Percentiles rank a stretch among this genome's conserved stretches.
phyloP scores from a whole-genome alignment of 345 rosid genomes.

The Melaleuca alternifolia region DNA sequence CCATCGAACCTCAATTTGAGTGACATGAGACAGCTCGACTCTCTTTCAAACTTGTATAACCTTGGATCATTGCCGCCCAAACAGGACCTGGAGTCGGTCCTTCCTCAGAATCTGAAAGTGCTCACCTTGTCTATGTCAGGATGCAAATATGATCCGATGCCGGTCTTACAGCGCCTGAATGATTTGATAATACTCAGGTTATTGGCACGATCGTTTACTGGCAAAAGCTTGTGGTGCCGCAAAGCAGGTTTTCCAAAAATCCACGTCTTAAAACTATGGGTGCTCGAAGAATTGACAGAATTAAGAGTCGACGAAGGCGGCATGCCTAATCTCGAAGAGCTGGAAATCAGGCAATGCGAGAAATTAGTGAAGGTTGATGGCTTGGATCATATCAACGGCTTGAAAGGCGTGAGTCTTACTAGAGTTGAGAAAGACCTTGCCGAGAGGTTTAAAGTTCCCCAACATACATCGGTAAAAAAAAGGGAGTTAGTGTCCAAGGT shows the following conservation, averaged over 20 bases:
- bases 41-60: slow-evolving; percentile 19
- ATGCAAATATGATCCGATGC: slow-evolving; percentile 7
- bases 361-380: background rate
- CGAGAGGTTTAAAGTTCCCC: background rate
- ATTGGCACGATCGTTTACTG: slow-evolving; percentile 8
- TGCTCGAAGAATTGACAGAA: slow-evolving; percentile 5
- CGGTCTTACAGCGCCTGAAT: background rate
- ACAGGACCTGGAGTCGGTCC: background rate
- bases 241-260: slow-evolving; percentile 6
- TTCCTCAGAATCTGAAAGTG: slow-evolving; percentile 8
- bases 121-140: slow-evolving; percentile 20
- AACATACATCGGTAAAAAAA: background rate
- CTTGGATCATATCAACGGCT: background rate
- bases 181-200: slow-evolving; percentile 18
- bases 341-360: slow-evolving; percentile 23
- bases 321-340: slow-evolving; percentile 5
- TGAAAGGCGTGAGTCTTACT: background rate
- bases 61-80: slow-evolving; percentile 3
- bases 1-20: slow-evolving; percentile 6
- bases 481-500: background rate
- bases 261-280: slow-evolving; percentile 17
- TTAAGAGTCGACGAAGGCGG: slow-evolving; percentile 1
- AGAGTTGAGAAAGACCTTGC: background rate
- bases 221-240: background rate
- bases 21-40: background rate